phyloP scores from a whole-genome alignment of 2,329 filamentous ascomycete species.

The Cladobotryum protrusum region DNA sequence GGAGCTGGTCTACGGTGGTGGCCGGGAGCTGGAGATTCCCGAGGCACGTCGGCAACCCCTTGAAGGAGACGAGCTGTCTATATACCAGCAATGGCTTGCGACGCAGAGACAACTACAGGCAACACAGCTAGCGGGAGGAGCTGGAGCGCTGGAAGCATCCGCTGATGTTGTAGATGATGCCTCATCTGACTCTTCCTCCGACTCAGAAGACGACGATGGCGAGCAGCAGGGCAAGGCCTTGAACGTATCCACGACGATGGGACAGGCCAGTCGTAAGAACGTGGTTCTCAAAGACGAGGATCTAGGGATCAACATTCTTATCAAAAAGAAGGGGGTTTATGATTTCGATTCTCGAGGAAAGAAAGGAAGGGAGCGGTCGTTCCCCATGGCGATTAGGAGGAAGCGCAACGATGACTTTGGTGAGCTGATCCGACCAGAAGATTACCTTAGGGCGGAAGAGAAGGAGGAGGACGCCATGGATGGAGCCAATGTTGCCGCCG shows the following conservation, averaged over 20 bases:
- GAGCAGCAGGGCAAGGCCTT: slow-evolving; percentile 89
- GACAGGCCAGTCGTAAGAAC: slow-evolving; percentile 78
- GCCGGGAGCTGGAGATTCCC: slow-evolving; percentile 53
- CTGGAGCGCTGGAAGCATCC: slow-evolving; percentile 60
- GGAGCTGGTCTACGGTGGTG: slow-evolving; percentile 61
- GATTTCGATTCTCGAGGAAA: slow-evolving; percentile 91
- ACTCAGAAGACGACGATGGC: slow-evolving; percentile 81
- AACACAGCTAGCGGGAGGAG: slow-evolving; percentile 64
- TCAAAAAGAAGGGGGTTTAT: slow-evolving; percentile 84
- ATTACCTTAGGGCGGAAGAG: slow-evolving; percentile 89
- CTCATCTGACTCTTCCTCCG: slow-evolving; percentile 77
- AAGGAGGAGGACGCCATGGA: slow-evolving; percentile 68
- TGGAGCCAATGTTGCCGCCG: slow-evolving; percentile 27
- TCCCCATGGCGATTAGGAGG: slow-evolving; percentile 75
- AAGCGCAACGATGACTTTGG: slow-evolving; percentile 86
- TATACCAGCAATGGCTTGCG: slow-evolving; percentile 90
- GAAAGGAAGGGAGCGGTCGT: slow-evolving; percentile 86
- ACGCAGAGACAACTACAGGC: slow-evolving; percentile 83
- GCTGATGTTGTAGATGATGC: slow-evolving; percentile 75
- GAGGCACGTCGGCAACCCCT: slow-evolving; percentile 60
- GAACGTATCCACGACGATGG: slow-evolving; percentile 79
- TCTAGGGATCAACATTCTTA: slow-evolving; percentile 81
- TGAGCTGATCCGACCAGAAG: slow-evolving; percentile 86
- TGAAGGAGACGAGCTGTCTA: slow-evolving; percentile 65
- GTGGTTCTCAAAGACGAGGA: slow-evolving; percentile 83